Conservation (phyloP, 495 filamentous ascomycete species). For the Xylaria cubensis region DNA sequence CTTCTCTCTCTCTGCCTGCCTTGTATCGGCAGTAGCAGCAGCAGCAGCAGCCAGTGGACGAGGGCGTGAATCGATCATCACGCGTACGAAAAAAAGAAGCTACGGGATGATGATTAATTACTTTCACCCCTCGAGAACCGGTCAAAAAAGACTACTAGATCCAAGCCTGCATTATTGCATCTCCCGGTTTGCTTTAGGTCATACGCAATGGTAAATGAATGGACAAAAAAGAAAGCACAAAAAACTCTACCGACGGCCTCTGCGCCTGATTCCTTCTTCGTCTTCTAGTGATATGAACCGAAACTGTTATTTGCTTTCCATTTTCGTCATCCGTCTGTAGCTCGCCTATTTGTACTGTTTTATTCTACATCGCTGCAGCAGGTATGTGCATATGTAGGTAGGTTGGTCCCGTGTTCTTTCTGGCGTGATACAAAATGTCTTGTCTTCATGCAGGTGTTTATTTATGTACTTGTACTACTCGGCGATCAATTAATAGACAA, state of each 20-base stretch:
- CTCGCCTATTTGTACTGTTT: neutral
- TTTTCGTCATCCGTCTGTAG: neutral
- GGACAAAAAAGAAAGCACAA: constrained; percentile 34
- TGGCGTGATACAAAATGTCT: neutral
- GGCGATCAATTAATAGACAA: constrained; percentile 2
- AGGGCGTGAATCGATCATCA: constrained; percentile 26
- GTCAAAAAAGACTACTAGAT: constrained; percentile 29
- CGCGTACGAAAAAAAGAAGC: constrained; percentile 16
- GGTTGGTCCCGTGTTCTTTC: neutral
- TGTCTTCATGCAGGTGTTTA: neutral
- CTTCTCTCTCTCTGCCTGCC: constrained; percentile 10
- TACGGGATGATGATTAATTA: constrained; percentile 29
- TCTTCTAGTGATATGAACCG: neutral
- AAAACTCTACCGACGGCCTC: constrained; percentile 15
- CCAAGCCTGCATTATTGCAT: constrained; percentile 41
- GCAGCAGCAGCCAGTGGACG: constrained; percentile 29
- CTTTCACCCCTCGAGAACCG: constrained; percentile 23
- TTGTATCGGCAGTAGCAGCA: constrained; percentile 13
- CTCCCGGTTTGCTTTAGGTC: constrained; percentile 44
- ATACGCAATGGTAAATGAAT: constrained; percentile 46
- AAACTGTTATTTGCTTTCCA: neutral
- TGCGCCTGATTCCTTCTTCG: neutral
- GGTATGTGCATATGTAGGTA: neutral
- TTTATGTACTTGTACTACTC: neutral
- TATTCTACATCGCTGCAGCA: neutral